Conservation (phyloP, 2,329 filamentous ascomycete genomes). For the Xylariaceae sp. region DNA sequence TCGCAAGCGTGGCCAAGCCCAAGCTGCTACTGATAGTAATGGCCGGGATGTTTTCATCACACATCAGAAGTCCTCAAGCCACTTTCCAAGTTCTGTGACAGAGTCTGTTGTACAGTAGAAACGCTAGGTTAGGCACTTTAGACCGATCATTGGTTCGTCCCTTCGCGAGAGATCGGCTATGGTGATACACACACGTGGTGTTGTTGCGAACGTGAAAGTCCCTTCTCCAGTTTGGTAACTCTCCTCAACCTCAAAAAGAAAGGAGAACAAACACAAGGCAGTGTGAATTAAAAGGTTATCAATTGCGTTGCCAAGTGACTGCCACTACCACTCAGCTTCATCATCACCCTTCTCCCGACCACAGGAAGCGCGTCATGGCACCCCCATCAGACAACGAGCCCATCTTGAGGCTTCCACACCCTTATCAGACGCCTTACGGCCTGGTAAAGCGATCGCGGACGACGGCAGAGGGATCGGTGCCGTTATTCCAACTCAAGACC, state of each 20-base stretch:
- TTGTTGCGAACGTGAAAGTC: constrained; percentile 1
- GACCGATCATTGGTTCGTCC: constrained; percentile 3
- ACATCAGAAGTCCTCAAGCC: no score
- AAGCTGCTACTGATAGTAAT: no score
- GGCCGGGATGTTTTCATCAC: no score
- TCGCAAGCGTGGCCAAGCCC: background rate
- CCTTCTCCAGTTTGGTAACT: no score
- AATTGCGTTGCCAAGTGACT: constrained; percentile 1
- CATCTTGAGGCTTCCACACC: constrained; percentile 45
- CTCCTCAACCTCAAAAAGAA: no score
- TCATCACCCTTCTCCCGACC: no score
- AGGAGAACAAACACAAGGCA: no score
- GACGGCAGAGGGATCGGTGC: constrained; percentile 20
- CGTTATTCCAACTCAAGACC: constrained; percentile 34
- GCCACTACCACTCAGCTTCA: no score
- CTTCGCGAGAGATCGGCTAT: constrained; percentile 4
- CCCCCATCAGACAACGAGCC: constrained; percentile 30
- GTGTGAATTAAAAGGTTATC: no score
- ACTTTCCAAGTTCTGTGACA: no score
- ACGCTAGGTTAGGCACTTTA: background rate
- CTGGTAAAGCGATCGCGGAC: constrained; percentile 34
- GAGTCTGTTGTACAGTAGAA: constrained; percentile 1
- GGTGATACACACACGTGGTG: constrained; percentile 3
- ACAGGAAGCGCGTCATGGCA: no score
- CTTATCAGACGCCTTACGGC: constrained; percentile 43